Evolutionary conservation across 768 basidiomycete genomes (phyloP), one percentile per base, ranked within the genome.

Genomic region (Exsudoporus frostii): DNA sequence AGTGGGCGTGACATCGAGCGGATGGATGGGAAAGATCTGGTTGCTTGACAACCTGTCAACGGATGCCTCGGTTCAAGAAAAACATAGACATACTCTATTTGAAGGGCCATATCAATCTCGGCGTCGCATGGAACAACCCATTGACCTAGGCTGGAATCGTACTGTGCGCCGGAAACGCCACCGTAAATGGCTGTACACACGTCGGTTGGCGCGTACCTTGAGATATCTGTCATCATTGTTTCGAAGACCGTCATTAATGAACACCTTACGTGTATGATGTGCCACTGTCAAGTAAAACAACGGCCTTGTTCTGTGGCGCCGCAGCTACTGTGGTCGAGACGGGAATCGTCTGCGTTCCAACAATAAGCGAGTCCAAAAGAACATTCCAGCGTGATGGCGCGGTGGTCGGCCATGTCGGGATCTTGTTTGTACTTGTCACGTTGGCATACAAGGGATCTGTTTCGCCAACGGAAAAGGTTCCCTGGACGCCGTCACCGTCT

Each of bases 41-140:
- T 84, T 80, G 43, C 90, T 90, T 57, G 50, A 44, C 58, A 45
- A n/a, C 34, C 32, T 48, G 34, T 71, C 48, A 67, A 43, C 4
- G 41, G 53, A 47, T 29, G 42, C 19, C n/a, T 48, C 14, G 27
- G 14, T 41, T 49, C 48, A 46, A 41, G 41, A 50, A 55, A 45
- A 55, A 41, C 14, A 41, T 20, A 20, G 24, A 73, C 81, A 56
- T 59, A 92, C 90, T 76, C 82, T 51, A 93, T 80, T 68, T 90
- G 89, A 41, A 93, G 70, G 1, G 90, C 88, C 68, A 92, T 79
- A 57, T 91, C 82, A 45, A 93, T 79, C 67, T 92, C 90, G 38
- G 74, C 73, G 48, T 77, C 70, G 64, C 91, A 93, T 24, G 92
- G 92, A 17, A 92, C 79, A 15, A 68, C 54, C 90, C 90, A 93